phyloP scores from a whole-genome alignment of 2,329 filamentous ascomycete genomes.

The Huntiella decipiens region DNA sequence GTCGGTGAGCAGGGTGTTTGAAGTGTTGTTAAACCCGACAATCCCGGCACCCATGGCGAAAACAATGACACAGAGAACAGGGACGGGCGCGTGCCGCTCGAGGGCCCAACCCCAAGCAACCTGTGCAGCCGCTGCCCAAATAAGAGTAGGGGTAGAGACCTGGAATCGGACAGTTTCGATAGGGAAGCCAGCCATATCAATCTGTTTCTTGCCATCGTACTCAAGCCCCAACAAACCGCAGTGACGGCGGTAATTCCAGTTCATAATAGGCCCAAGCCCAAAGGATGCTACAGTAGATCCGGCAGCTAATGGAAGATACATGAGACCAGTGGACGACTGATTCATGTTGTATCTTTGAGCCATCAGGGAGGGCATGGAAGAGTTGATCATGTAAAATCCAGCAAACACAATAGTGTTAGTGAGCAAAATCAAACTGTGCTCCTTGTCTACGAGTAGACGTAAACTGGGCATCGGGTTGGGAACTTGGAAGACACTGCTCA shows the following conservation, averaged over 20 bases:
- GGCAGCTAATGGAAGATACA: constrained; percentile 31
- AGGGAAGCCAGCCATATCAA: constrained; percentile 29
- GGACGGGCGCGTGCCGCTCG: constrained; percentile 22
- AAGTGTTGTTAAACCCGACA: constrained; percentile 34
- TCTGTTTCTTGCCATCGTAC: constrained; percentile 32
- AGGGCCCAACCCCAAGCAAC: constrained; percentile 35
- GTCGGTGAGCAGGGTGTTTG: constrained; percentile 35
- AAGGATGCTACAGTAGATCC: constrained; percentile 29
- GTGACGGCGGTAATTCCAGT: constrained; percentile 48
- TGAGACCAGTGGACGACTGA: constrained; percentile 33
- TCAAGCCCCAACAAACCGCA: constrained; percentile 32
- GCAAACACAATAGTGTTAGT: constrained; percentile 28
- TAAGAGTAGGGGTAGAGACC: constrained; percentile 30
- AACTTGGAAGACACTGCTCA: background rate
- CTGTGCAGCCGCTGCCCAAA: constrained; percentile 27
- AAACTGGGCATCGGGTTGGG: constrained; percentile 25
- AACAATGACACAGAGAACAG: constrained; percentile 27
- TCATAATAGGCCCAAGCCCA: constrained; percentile 35
- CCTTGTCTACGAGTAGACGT: constrained; percentile 23
- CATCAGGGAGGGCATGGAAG: constrained; percentile 27
- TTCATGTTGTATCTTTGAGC: constrained; percentile 36
- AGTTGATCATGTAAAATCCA: constrained; percentile 29
- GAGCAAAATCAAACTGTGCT: constrained; percentile 25
- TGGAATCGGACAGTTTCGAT: constrained; percentile 33
- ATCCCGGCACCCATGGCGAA: constrained; percentile 28